Conservation (phyloP, 345 rosid genomes). For the Arabis hirsuta region DNA sequence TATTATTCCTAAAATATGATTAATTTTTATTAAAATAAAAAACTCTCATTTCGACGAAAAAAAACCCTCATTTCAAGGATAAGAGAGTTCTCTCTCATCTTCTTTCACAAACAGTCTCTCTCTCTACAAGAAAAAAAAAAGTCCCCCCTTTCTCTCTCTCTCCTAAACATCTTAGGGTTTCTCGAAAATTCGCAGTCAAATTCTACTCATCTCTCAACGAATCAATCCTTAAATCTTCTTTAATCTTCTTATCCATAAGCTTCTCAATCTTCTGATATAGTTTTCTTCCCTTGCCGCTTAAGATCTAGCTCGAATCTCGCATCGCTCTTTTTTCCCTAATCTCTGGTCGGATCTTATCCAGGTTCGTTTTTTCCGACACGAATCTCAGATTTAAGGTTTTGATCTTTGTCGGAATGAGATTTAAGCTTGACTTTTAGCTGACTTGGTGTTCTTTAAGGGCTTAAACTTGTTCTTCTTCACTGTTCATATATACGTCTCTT, state of each 20-base stretch:
- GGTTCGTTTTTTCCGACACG: constrained; percentile 37
- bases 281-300: constrained; percentile 52
- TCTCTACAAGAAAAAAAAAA: constrained; percentile 48
- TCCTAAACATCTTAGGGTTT: constrained; percentile 59
- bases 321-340: constrained; percentile 15
- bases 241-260: constrained; percentile 37
- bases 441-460: constrained; percentile 43
- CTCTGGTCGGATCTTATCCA: constrained; percentile 31
- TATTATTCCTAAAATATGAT: constrained; percentile 16
- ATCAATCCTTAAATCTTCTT: constrained; percentile 37
- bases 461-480: constrained; percentile 35
- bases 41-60: constrained; percentile 55
- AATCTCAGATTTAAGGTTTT: constrained; percentile 39
- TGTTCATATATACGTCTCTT: constrained; percentile 56
- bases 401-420: constrained; percentile 21
- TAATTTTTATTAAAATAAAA: constrained; percentile 8
- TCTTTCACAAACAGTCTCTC: constrained; percentile 43
- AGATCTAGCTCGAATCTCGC: constrained; percentile 45
- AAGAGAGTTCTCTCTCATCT: constrained; percentile 46
- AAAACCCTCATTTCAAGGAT: constrained; percentile 59
- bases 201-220: constrained; percentile 44
- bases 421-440: constrained; percentile 43
- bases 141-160: constrained; percentile 42
- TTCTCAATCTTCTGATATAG: constrained; percentile 45
- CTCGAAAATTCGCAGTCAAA: constrained; percentile 58